These are phyloP conservation scores for Scheffersomyces insectosa DNA, from an alignment of 1,139 yeast species.

Conservation along the genomic window DNA sequence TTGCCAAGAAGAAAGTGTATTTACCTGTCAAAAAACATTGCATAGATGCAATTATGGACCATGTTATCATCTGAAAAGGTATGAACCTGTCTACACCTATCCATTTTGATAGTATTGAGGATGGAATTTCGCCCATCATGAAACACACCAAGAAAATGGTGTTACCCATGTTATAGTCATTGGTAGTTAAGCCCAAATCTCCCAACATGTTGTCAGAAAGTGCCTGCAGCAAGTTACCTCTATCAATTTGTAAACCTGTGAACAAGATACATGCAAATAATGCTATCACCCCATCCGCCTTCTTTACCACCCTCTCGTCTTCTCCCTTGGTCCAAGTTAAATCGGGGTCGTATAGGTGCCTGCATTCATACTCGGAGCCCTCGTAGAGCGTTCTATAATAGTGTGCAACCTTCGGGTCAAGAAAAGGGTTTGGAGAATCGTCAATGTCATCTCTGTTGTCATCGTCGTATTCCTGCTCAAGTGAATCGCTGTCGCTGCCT, in stretches of 20 bases:
- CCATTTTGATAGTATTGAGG: slow-evolving; percentile 32
- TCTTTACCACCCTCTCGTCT: slow-evolving; percentile 20
- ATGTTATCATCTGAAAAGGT: slow-evolving; percentile 32
- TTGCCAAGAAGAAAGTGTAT: slow-evolving; percentile 25
- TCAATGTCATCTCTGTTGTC: slow-evolving; percentile 1
- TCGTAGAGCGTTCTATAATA: slow-evolving; percentile 20
- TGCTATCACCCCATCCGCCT: slow-evolving; percentile 28
- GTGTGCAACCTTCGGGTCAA: slow-evolving; percentile 19
- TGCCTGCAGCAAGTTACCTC: slow-evolving; percentile 34
- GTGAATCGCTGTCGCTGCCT: neutral
- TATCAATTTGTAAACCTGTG: slow-evolving; percentile 33
- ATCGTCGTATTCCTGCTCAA: neutral
- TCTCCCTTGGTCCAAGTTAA: slow-evolving; percentile 23
- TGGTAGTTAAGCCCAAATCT: slow-evolving; percentile 28
- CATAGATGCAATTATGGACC: slow-evolving; percentile 31
- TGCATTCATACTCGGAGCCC: slow-evolving; percentile 21
- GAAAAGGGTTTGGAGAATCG: slow-evolving; percentile 11
- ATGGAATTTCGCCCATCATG: slow-evolving; percentile 34
- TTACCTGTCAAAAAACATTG: slow-evolving; percentile 27
- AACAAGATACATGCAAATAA: slow-evolving; percentile 32
- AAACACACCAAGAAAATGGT: slow-evolving; percentile 30
- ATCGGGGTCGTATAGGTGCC: slow-evolving; percentile 21
- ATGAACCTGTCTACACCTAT: slow-evolving; percentile 35
- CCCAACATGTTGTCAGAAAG: slow-evolving; percentile 31
- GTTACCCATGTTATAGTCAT: slow-evolving; percentile 34